Evolutionary conservation across 306 rosid species (phyloP).

Genomic region (Malus orientalis): DNA sequence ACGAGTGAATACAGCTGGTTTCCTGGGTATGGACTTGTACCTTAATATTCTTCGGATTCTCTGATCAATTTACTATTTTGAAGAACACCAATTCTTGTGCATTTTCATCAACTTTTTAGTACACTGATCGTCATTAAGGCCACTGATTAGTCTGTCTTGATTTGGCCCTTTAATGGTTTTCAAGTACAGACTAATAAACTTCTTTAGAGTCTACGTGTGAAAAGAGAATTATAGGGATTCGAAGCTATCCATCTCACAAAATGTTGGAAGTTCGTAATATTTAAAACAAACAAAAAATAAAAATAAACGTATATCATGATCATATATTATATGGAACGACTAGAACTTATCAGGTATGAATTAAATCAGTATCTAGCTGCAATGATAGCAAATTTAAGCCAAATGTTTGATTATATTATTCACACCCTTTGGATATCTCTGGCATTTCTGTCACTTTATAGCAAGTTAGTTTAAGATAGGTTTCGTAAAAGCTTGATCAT

Average conservation of each 20-base stretch:
- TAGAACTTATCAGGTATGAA: not conserved
- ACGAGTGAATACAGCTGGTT: conserved; percentile 80
- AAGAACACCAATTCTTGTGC: not conserved
- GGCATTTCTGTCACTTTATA: not conserved
- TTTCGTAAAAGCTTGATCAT: not conserved
- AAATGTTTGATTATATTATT: not conserved
- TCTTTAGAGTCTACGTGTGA: not conserved
- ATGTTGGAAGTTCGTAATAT: not conserved
- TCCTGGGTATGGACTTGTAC: conserved; percentile 72
- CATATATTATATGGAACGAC: not conserved
- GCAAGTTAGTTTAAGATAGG: not conserved
- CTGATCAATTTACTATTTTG: not conserved
- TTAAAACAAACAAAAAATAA: not conserved
- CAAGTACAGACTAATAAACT: not conserved
- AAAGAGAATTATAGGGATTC: not conserved
- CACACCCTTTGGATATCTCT: not conserved
- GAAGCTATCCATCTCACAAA: not conserved
- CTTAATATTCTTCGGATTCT: conserved; percentile 6
- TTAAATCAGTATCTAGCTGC: not conserved
- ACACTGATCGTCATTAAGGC: not conserved
- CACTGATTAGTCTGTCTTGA: not conserved
- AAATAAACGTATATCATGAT: not conserved
- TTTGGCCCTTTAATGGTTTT: not conserved
- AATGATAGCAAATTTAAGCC: not conserved
- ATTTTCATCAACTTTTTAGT: not conserved